These are phyloP conservation scores for Teunomyces stri DNA, from an alignment of 805 yeast species.

Conservation along the genomic window DNA sequence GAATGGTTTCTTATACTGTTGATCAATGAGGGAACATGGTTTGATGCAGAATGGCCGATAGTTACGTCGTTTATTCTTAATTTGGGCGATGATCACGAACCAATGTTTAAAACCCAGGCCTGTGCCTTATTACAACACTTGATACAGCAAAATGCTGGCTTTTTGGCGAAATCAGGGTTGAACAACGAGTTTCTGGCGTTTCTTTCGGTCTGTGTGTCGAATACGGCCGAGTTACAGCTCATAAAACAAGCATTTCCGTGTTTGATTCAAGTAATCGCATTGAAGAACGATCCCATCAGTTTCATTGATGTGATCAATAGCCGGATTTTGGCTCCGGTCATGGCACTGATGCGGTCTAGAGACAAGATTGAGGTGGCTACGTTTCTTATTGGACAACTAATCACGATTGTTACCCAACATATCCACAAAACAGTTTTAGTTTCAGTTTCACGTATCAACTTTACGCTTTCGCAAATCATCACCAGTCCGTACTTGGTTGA, in stretches of 20 bases:
- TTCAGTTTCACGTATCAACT: conserved; percentile 27
- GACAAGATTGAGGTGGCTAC: conserved; percentile 6
- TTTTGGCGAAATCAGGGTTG: conserved; percentile 25
- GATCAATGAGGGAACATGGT: conserved; percentile 6
- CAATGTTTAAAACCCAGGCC: conserved; percentile 25
- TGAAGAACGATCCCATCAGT: conserved; percentile 3
- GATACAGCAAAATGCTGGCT: conserved; percentile 4
- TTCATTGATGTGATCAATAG: conserved; percentile 16
- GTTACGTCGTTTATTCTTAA: conserved; percentile 33
- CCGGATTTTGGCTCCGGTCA: conserved; percentile 15
- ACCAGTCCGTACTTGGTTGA: conserved; percentile 28
- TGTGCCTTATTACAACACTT: conserved; percentile 17
- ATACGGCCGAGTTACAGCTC: conserved; percentile 25
- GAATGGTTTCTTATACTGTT: conserved; percentile 20
- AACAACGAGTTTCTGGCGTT: conserved; percentile 24
- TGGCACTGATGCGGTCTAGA: background rate
- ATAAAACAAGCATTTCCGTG: conserved; percentile 23
- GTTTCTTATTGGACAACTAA: conserved; percentile 18
- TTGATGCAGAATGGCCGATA: conserved; percentile 19
- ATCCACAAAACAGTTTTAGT: conserved; percentile 17
- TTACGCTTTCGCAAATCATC: conserved; percentile 29
- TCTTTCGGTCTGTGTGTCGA: conserved; percentile 21
- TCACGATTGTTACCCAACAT: conserved; percentile 3
- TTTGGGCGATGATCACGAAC: conserved; percentile 33
- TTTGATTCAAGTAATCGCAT: conserved; percentile 10